phyloP scores from a whole-genome alignment of 2,329 filamentous ascomycete species.

The Passalora sequoiae region DNA sequence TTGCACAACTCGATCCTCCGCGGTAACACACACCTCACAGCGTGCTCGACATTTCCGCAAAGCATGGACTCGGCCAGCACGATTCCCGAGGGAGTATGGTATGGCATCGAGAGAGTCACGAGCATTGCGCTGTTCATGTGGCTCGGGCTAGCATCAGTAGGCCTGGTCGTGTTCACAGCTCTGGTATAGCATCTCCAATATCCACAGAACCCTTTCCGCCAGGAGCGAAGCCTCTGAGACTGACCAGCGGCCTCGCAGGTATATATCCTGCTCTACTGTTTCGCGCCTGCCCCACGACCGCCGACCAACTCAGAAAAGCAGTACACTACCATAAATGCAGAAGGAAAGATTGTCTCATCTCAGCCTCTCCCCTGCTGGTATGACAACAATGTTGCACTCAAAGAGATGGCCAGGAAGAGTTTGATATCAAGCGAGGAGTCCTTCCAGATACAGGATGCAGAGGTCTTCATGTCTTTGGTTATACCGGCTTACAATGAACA shows the following conservation, averaged over 20 bases:
- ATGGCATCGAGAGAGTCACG: conserved; percentile 24
- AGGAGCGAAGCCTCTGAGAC: too few relatives aligned
- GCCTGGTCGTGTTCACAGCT: conserved; percentile 12
- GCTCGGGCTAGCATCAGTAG: conserved; percentile 23
- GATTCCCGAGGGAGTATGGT: conserved; percentile 29
- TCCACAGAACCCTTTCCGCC: too few relatives aligned
- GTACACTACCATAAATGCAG: conserved; percentile 68
- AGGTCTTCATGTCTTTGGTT: conserved; percentile 84
- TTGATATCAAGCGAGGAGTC: conserved; percentile 39
- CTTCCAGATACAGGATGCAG: conserved; percentile 64
- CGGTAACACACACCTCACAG: too few relatives aligned
- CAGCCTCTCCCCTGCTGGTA: conserved; percentile 78
- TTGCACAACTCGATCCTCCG: too few relatives aligned
- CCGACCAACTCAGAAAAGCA: conserved; percentile 74
- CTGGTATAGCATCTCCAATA: conserved; percentile 12
- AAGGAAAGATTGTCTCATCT: conserved; percentile 52
- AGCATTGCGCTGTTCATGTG: conserved; percentile 24
- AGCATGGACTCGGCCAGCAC: conserved; percentile 31
- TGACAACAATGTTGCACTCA: conserved; percentile 63
- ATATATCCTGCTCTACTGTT: conserved; percentile 55
- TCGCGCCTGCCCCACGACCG: conserved; percentile 75
- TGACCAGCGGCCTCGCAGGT: conserved; percentile 20
- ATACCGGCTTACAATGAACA: conserved; percentile 96
- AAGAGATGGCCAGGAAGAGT: conserved; percentile 39
- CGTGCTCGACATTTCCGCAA: too few relatives aligned